Evolutionary conservation across 768 basidiomycete species (phyloP), one percentile per base, ranked within the genome.

Genomic region (Agaricus blazei): DNA sequence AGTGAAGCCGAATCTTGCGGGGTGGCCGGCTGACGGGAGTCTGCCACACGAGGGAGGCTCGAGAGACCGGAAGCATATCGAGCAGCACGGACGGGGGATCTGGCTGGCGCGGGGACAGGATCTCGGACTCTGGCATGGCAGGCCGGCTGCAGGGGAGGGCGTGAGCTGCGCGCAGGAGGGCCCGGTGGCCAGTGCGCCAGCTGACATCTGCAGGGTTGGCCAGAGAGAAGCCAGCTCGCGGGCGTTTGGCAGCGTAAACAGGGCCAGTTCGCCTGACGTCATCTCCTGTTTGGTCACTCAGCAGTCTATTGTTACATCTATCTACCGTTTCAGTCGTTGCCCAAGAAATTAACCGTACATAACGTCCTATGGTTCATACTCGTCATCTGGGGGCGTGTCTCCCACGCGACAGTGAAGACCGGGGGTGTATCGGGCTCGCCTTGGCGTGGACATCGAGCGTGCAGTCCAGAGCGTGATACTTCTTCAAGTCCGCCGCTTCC

Each of bases 401-500:
- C 37, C 67, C 59, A 28, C 69, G 64, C 43, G 68, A 69, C 15
- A 71, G 69, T 43, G 72, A 70, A 23, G 70, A 69, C 54, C 68
- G 66, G 60, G 66, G 66, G 11, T 63, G 67, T 52, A 73, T 59
- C 11, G 78, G 70, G 49, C 80, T 80, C 57, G 82, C 83, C 57
- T 79, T 79, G 26, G 76, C 72, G 43, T 78, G 76, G 31, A 85
- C 84, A 67, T 90, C 88, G 23, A 92, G 73, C 31, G 88, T 86
- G 48, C 84, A 86, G 36, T 74, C 74, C 57, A 93, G 69, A 54
- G 82, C 76, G 62, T 92, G 89, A 64, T 87, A 89, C 61, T 80
- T 83, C 64, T 84, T 79, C 62, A 92, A 71, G 68, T 93, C 90
- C 47, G 79, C 74, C 28, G 88, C 88, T 67, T 92, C 90, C 4